These are phyloP conservation scores for Geotrichum candidum DNA, from an alignment of 1,139 yeast species.

Conservation along the genomic window DNA sequence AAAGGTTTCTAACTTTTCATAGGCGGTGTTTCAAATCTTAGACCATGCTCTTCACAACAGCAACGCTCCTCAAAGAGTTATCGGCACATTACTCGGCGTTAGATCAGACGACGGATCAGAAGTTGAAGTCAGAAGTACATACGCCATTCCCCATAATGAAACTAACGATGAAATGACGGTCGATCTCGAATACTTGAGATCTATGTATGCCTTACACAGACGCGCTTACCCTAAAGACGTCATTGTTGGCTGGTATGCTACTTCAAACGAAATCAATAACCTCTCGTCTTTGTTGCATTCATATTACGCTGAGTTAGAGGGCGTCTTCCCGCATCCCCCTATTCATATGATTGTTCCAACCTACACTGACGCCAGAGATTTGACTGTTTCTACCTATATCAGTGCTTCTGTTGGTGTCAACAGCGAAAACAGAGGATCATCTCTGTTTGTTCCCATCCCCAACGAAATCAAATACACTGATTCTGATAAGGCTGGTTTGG, in stretches of 20 bases:
- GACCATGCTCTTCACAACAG: constrained; percentile 49
- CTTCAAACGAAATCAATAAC: constrained; percentile 58
- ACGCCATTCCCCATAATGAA: constrained; percentile 77
- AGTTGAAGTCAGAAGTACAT: constrained; percentile 69
- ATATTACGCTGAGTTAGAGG: constrained; percentile 58
- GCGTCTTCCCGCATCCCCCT: constrained; percentile 72
- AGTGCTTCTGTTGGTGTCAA: constrained; percentile 67
- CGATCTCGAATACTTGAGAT: constrained; percentile 70
- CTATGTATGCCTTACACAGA: constrained; percentile 66
- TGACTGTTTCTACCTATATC: constrained; percentile 60
- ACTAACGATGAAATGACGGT: constrained; percentile 70
- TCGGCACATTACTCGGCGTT: constrained; percentile 77
- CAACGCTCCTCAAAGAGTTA: constrained; percentile 52
- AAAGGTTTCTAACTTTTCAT: constrained; percentile 40
- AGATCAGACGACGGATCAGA: constrained; percentile 84
- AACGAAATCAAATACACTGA: constrained; percentile 57
- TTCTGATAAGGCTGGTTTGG: constrained; percentile 44
- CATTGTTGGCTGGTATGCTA: constrained; percentile 87
- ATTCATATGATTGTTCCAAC: constrained; percentile 57
- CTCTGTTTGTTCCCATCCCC: constrained; percentile 74
- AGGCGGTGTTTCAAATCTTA: constrained; percentile 68
- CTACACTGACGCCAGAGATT: constrained; percentile 38
- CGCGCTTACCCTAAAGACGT: constrained; percentile 66
- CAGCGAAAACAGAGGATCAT: constrained; percentile 49
- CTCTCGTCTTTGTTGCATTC: constrained; percentile 82